Evolutionary conservation across 2,329 filamentous ascomycete species (phyloP), one percentile per base, ranked within the genome.

Genomic region (Akanthomyces muscarius): DNA sequence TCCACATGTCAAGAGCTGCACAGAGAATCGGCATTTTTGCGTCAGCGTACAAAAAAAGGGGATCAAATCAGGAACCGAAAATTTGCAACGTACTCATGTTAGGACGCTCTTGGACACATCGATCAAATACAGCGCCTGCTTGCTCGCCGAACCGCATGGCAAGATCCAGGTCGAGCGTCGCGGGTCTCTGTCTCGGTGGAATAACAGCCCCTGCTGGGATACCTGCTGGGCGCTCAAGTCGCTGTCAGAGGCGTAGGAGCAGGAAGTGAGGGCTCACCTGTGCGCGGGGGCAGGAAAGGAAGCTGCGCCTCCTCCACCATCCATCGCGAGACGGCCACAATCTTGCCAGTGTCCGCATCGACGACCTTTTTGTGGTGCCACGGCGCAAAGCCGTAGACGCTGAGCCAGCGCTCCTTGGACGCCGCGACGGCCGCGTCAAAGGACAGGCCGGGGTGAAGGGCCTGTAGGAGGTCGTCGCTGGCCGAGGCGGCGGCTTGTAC

Each of bases 341-440:
- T 41, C 41, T 59, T 63, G 53, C 61, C 54, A 1, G 61, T 63
- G 2, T n/a, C 55, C 2, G 18, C 23, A 23, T 63, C 61, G 30
- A 59, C 55, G 6, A 63, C 61, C 11, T 52, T 59, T 10, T 30
- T 25, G 13, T 41, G 44, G 25, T 63, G 48, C 61, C 54, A 63
- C 47, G 36, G 38, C 45, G 41, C 61, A 18, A 47, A 63, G n/a
- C 55, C 61, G 41, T 63, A 63, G 4, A 59, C 54, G 48, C 47
- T 42, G 4, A 41, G 61, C 61, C 61, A 63, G 55, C 54, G 54
- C 38, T 52, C 55, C 42, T 63, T 59, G 33, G 33, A 45, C n/a
- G 14, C 55, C 3, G 61, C 61, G 5, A 58, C 23, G 16, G 41
- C 47, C 18, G 21, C 54, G 11, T 54, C 54, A 33, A 38, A 58